Conservation (phyloP, 176 grass and related monocot genomes). For the Triticum timopheevii region DNA sequence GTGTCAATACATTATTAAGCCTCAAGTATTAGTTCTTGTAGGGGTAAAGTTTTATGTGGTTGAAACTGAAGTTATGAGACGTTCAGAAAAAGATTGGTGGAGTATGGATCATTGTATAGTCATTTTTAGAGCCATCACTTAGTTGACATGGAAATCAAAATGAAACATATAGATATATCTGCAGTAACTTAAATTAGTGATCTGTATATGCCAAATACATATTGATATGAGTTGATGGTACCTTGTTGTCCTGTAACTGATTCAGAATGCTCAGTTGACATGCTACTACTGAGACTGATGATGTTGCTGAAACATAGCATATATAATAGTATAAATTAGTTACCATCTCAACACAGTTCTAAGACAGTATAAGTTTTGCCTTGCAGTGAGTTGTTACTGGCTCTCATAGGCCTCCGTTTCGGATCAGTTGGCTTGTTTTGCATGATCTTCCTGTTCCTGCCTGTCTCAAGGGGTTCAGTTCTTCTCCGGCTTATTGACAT, state of each 20-base stretch:
- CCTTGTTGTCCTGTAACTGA: neutral
- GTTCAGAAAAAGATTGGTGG: constrained; percentile 2
- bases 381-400: constrained; percentile 67
- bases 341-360: neutral
- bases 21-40: neutral
- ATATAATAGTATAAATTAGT: neutral
- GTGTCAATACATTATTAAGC: neutral
- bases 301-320: neutral
- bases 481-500: constrained; percentile 93
- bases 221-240: neutral
- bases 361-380: neutral
- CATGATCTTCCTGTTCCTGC: constrained; percentile 87
- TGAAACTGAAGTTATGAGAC: neutral
- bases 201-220: neutral
- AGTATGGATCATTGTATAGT: neutral
- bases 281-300: neutral
- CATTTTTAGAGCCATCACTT: neutral
- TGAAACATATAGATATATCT: neutral
- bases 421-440: constrained; percentile 79
- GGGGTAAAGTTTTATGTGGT: neutral
- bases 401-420: constrained; percentile 51
- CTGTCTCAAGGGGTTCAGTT: constrained; percentile 84
- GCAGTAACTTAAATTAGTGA: neutral
- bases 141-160: neutral
- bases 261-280: neutral